phyloP scores from a whole-genome alignment of 768 basidiomycete species.

The Filobasidium floriforme region DNA sequence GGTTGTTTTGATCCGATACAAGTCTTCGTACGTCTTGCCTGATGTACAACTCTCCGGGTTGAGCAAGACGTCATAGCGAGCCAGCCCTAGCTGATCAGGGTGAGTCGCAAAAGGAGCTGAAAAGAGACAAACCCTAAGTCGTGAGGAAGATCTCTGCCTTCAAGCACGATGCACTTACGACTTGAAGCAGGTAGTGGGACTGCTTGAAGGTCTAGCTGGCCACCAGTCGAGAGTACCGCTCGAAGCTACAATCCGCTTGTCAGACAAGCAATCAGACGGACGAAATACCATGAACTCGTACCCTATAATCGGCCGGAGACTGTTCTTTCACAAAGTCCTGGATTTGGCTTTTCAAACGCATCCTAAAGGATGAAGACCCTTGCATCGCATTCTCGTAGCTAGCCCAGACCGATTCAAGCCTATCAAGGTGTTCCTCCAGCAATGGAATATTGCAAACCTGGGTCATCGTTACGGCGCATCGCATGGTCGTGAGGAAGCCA shows the following conservation, averaged over 20 bases:
- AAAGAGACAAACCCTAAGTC: too few relatives aligned
- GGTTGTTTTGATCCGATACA: slow-evolving; percentile 4
- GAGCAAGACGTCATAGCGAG: background rate
- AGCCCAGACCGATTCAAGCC: too few relatives aligned
- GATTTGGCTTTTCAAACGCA: too few relatives aligned
- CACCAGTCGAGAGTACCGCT: background rate
- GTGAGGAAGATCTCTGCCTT: too few relatives aligned
- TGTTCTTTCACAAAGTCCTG: too few relatives aligned
- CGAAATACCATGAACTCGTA: background rate
- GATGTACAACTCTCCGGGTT: background rate
- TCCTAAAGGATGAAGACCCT: too few relatives aligned
- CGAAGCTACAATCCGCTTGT: background rate
- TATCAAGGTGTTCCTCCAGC: background rate
- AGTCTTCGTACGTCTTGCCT: background rate
- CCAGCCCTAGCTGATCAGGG: background rate
- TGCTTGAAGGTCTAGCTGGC: background rate
- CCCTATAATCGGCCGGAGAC: background rate
- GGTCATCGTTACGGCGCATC: background rate
- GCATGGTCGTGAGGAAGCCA: slow-evolving; percentile 3
- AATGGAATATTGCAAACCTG: background rate
- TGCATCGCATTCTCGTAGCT: too few relatives aligned
- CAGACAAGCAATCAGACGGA: background rate
- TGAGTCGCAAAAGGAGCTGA: background rate
- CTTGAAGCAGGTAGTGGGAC: background rate
- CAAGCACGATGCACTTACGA: background rate